These are phyloP conservation scores for Cyberlindnera galapagoensis DNA, from an alignment of 805 yeast species.

Conservation along the genomic window DNA sequence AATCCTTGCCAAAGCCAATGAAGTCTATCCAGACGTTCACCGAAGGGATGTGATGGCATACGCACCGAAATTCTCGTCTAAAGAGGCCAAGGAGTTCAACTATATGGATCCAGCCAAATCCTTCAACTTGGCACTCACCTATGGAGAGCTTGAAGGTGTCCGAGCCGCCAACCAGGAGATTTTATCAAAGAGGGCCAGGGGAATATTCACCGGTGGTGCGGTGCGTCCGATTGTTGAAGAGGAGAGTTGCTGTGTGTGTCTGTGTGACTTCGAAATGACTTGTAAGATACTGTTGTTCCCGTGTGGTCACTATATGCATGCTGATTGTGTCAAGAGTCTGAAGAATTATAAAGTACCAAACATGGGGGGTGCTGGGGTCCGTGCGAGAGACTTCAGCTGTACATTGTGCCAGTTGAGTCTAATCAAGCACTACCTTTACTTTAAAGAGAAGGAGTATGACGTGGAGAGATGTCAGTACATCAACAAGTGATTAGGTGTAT, in stretches of 20 bases:
- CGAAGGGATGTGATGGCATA: too few relatives aligned
- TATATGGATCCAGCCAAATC: conserved; percentile 2
- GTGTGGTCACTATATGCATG: conserved; percentile 7
- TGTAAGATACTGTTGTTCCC: conserved; percentile 2
- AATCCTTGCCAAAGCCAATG: too few relatives aligned
- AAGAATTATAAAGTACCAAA: background rate
- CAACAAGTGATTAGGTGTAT: too few relatives aligned
- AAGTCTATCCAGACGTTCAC: too few relatives aligned
- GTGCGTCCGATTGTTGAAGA: too few relatives aligned
- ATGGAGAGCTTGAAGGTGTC: too few relatives aligned
- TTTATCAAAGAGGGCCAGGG: too few relatives aligned
- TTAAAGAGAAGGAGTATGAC: conserved; percentile 1
- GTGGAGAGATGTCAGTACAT: too few relatives aligned
- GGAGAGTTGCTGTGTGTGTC: conserved; percentile 2
- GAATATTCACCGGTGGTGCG: too few relatives aligned
- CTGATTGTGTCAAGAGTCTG: conserved; percentile 2
- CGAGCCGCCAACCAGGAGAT: too few relatives aligned
- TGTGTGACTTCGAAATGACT: background rate
- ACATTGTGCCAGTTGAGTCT: conserved; percentile 4
- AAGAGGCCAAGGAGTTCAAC: conserved; percentile 1
- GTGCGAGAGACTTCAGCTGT: conserved; percentile 2
- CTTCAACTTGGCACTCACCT: too few relatives aligned
- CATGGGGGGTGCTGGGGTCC: background rate
- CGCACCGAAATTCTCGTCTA: background rate
- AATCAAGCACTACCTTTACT: conserved; percentile 2